Conservation (phyloP, 768 basidiomycete genomes). For the Phaeotremella skinneri region DNA sequence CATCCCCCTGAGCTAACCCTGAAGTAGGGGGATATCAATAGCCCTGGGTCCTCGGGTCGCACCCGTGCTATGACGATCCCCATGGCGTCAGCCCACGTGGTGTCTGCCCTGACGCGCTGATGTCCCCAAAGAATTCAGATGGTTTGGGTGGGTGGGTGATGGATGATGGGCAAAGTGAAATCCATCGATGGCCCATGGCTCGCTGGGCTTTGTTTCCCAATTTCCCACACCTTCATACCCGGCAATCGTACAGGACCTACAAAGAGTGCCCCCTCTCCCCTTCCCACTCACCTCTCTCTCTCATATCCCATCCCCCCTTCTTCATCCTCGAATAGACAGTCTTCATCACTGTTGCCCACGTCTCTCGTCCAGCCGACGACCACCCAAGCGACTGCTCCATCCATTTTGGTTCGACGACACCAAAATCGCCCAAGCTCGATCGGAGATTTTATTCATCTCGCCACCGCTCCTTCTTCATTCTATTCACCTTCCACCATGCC, state of each 20-base stretch:
- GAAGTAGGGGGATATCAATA: too few relatives aligned
- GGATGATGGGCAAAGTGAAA: neutral
- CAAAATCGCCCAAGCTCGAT: too few relatives aligned
- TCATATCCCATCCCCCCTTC: conserved; percentile 7
- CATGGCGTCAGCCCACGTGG: too few relatives aligned
- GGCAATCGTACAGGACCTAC: too few relatives aligned
- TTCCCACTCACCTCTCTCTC: neutral
- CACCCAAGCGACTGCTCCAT: neutral
- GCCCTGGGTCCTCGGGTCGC: too few relatives aligned
- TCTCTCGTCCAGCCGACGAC: neutral
- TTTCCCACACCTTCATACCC: neutral
- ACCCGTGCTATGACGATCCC: too few relatives aligned
- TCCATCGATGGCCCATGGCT: neutral
- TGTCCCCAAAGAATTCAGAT: neutral
- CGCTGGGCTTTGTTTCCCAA: neutral
- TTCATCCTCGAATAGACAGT: neutral
- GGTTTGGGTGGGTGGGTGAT: too few relatives aligned
- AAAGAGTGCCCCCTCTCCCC: neutral
- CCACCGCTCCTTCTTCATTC: conserved; percentile 1
- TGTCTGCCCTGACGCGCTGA: too few relatives aligned
- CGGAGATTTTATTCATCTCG: conserved; percentile 1
- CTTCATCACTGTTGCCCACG: neutral
- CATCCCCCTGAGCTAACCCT: too few relatives aligned
- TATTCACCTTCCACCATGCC: neutral
- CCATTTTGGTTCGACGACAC: neutral